Percentiles rank a stretch among this genome's conserved stretches.
These are phyloP conservation scores for Termitomyces sp. DNA, from an alignment of 768 basidiomycete species.

Conservation along the genomic window DNA sequence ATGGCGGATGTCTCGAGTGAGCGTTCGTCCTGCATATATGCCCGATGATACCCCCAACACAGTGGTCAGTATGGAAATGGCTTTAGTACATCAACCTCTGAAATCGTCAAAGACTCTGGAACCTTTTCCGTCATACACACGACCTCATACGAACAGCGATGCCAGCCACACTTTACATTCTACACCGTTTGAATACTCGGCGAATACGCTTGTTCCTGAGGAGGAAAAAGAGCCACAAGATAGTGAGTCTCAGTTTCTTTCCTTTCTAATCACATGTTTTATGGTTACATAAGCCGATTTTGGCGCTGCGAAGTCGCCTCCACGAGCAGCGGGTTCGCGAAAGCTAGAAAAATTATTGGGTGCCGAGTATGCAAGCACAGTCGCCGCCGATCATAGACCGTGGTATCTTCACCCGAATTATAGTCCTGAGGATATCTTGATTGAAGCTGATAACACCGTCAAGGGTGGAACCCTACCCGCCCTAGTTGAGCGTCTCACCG, in stretches of 20 bases:
- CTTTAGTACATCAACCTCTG: slow-evolving; percentile 14
- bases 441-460: slow-evolving; percentile 80
- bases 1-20: slow-evolving; percentile 69
- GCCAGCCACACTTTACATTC: neutral
- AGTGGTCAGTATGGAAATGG: slow-evolving; percentile 52
- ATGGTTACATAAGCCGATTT: neutral
- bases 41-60: slow-evolving; percentile 24
- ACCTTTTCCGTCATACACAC: slow-evolving; percentile 4
- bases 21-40: slow-evolving; percentile 40
- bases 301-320: slow-evolving; percentile 22
- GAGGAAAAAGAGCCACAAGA: slow-evolving; percentile 7
- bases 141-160: slow-evolving; percentile 19
- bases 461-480: slow-evolving; percentile 84
- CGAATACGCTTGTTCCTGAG: slow-evolving; percentile 7
- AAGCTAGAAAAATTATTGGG: slow-evolving; percentile 73
- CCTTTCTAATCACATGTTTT: neutral
- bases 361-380: slow-evolving; percentile 37
- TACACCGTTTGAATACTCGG: slow-evolving; percentile 3
- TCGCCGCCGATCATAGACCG: slow-evolving; percentile 46
- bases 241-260: slow-evolving; percentile 22
- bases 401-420: slow-evolving; percentile 88
- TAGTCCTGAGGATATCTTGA: slow-evolving; percentile 71
- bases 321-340: slow-evolving; percentile 29
- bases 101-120: slow-evolving; percentile 5
- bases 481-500: slow-evolving; percentile 84